Evolutionary conservation across 345 rosid species (phyloP).

Genomic region (Eutrema heterophyllum): DNA sequence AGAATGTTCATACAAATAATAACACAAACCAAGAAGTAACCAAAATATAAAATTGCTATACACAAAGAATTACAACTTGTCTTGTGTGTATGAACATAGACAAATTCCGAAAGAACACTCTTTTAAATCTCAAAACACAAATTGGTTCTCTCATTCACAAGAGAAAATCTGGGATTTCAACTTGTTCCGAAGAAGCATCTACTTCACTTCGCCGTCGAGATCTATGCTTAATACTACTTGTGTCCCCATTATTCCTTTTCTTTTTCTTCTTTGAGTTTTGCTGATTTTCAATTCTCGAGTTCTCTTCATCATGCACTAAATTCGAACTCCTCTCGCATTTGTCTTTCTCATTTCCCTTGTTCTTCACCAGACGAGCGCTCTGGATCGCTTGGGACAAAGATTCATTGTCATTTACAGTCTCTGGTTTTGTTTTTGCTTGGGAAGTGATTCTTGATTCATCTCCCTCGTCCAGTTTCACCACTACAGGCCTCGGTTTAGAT

Average conservation of each 20-base stretch:
- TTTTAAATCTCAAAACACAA: background rate
- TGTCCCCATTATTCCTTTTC: conserved; percentile 42
- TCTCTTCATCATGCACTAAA: background rate
- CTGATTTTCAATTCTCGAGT: background rate
- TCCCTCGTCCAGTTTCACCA: conserved; percentile 77
- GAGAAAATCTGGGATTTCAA: conserved; percentile 68
- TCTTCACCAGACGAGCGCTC: conserved; percentile 49
- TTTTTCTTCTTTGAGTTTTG: conserved; percentile 43
- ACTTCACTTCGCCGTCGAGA: conserved; percentile 25
- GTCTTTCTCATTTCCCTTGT: conserved; percentile 18
- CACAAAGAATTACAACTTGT: conserved; percentile 12
- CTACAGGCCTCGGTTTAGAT: conserved; percentile 80
- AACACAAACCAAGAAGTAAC: background rate
- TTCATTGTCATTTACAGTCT: conserved; percentile 33
- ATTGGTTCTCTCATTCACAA: conserved; percentile 25
- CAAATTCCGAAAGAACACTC: background rate
- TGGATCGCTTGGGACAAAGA: conserved; percentile 54
- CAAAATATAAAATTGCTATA: conserved; percentile 1
- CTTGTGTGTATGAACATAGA: background rate
- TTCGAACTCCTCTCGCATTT: background rate
- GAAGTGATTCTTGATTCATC: conserved; percentile 26
- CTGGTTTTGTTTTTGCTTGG: conserved; percentile 26
- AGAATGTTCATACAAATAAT: no score
- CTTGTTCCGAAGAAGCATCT: conserved; percentile 33
- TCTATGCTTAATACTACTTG: conserved; percentile 46